These are phyloP conservation scores for Leccinum barrowsii DNA, from an alignment of 768 basidiomycete species.

Conservation along the genomic window DNA sequence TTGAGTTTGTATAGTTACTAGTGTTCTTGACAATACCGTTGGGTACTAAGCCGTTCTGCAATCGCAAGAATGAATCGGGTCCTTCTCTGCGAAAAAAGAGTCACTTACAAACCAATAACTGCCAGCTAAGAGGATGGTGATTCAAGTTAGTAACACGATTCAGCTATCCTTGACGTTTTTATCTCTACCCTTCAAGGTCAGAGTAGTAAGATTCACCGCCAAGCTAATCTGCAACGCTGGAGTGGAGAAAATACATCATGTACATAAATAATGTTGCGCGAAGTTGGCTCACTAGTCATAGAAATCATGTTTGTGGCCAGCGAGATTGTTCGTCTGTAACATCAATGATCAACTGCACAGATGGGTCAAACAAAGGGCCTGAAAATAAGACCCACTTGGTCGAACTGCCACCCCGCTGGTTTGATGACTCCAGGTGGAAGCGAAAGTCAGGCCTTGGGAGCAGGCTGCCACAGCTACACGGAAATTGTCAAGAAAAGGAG, in stretches of 20 bases:
- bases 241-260: background rate
- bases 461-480: background rate
- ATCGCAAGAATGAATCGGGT: background rate
- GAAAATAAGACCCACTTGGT: background rate
- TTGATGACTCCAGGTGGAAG: background rate
- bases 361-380: background rate
- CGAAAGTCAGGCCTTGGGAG: background rate
- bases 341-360: background rate
- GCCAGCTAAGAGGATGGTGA: background rate
- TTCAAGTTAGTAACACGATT: background rate
- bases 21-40: background rate
- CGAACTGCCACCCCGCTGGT: slow-evolving; percentile 1
- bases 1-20: background rate
- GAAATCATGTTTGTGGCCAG: background rate
- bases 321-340: slow-evolving; percentile 1
- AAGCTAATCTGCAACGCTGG: background rate
- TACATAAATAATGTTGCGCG: background rate
- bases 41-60: background rate
- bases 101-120: slow-evolving; percentile 2
- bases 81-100: background rate
- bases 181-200: background rate
- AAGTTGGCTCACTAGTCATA: background rate
- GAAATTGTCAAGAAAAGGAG: background rate
- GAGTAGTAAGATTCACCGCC: background rate
- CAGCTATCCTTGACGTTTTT: background rate